Base-by-base conservation (phyloP, 345 rosid species). In the Populus simonii region DNA sequence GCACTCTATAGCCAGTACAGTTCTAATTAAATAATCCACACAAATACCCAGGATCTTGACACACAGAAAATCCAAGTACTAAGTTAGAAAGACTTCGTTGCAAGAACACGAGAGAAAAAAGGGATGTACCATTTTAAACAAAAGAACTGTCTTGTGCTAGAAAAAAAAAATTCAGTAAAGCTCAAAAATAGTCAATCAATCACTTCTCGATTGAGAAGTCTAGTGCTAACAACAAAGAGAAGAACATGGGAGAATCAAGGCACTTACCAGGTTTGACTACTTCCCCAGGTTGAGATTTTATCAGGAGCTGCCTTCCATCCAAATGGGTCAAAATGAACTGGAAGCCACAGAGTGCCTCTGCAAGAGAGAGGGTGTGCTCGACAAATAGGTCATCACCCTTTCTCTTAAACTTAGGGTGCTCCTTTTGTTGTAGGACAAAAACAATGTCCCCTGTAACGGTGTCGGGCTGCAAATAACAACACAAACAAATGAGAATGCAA, bases 301-400 rank as follows among this genome's bases (percentile, higher is more conserved):
- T 90, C n/a, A 92, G 90, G 17, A 92, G 93, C 82, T 88, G 93
- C 80, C 97, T 84, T 38, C 88, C 87, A 79, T 92, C 97, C 85
- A 92, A 77, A 78, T 92, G 97, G 51, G 90, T 89, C 71, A 92
- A 66, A n/a, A 84, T 71, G 61, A 90, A 90, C 62, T 89, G 93
- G 80, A 92, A 92, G 55, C 97, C 93, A 57, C 97, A 90, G 39
- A 92, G 90, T 22, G 93, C 90, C 80, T 92, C 97, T 0, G 94
- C 89, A 23, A 92, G 87, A 45, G 94, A 81, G 35, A 92, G 73
- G 15, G 89, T 89, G 74, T 92, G 97, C 78, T 92, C 97, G 1
- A 92, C 89, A n/a, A 89, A 81, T 35, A 92, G 78, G 82, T 92
- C 97, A 80, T 92, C 97, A 20, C 90, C 90, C 92, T 86, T 89